phyloP scores from a whole-genome alignment of 805 yeast genomes.

The Barnettozyma salicaria region DNA sequence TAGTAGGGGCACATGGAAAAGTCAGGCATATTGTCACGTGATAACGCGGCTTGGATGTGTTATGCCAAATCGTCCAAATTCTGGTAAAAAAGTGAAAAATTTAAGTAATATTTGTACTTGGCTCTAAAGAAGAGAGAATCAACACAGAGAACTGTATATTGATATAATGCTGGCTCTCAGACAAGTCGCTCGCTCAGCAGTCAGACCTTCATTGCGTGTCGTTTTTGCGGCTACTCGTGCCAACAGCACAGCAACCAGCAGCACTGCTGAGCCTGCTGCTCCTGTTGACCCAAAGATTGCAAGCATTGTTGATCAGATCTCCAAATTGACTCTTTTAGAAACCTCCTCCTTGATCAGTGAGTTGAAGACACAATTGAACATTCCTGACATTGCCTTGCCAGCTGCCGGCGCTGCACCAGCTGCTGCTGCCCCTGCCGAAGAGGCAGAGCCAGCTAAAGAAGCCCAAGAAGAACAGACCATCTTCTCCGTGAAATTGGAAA shows the following conservation, averaged over 20 bases:
- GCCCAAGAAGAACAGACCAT: conserved; percentile 87
- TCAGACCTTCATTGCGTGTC: conserved; percentile 15
- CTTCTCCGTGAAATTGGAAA: conserved; percentile 84
- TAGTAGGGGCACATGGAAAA: too few species aligned
- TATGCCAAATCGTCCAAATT: not conserved
- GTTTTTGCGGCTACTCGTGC: conserved; percentile 26
- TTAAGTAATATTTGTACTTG: not conserved
- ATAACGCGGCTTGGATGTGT: not conserved
- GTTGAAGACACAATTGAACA: conserved; percentile 75
- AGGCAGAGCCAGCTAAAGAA: conserved; percentile 68
- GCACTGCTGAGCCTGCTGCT: conserved; percentile 47
- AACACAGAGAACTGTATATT: not conserved
- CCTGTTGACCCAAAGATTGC: conserved; percentile 84
- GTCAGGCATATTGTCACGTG: too few species aligned
- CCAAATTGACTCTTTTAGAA: conserved; percentile 86
- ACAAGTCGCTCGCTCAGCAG: conserved; percentile 3
- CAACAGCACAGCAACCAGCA: too few species aligned
- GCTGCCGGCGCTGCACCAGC: conserved; percentile 56
- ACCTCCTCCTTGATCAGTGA: conserved; percentile 83
- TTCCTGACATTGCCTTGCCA: conserved; percentile 89
- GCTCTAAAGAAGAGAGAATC: not conserved
- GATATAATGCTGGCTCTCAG: conserved; percentile 5
- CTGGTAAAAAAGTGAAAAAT: conserved; percentile 4
- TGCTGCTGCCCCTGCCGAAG: conserved; percentile 64
- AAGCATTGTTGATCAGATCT: conserved; percentile 83